Evolutionary conservation across 2,329 filamentous ascomycete species (phyloP).

Genomic region (Calonectria ilicicola): DNA sequence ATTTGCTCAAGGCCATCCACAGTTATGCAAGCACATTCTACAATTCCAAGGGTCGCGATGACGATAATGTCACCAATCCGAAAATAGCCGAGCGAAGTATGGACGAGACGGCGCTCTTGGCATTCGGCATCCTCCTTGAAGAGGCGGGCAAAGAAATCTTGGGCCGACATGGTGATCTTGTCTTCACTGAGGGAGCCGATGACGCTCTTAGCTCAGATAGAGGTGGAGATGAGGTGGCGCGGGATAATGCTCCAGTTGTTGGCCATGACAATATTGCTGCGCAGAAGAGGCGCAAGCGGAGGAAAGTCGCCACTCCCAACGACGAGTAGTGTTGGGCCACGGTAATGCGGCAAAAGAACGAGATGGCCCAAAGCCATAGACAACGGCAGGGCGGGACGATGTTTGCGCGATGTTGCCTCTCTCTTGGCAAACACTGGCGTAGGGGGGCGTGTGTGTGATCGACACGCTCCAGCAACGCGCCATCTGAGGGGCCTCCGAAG

Average conservation of each 20-base stretch:
- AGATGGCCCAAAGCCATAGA: constrained; percentile 9
- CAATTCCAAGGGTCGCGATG: constrained; percentile 51
- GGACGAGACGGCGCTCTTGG: constrained; percentile 83
- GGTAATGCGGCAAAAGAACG: constrained; percentile 3
- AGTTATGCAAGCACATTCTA: constrained; percentile 77
- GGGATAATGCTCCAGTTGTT: constrained; percentile 34
- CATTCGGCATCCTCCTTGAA: constrained; percentile 80
- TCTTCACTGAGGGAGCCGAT: constrained; percentile 72
- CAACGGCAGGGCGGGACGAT: neutral
- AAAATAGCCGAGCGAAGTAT: constrained; percentile 70
- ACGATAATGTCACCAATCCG: constrained; percentile 33
- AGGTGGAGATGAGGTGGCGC: constrained; percentile 31
- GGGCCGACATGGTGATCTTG: constrained; percentile 75
- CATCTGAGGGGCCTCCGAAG: constrained; percentile 18
- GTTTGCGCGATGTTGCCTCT: constrained; percentile 2
- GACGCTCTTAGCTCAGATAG: constrained; percentile 15
- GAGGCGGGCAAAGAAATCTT: constrained; percentile 73
- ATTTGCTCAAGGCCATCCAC: constrained; percentile 77
- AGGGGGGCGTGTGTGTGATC: constrained; percentile 23
- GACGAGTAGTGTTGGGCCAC: constrained; percentile 24
- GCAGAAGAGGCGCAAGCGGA: constrained; percentile 47
- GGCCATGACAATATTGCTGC: constrained; percentile 39
- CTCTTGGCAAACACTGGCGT: constrained; percentile 18
- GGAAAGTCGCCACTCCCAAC: constrained; percentile 41
- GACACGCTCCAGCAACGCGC: constrained; percentile 19